These are phyloP conservation scores for Rhododendron ovatum DNA, from an alignment of 148 eudicot genomes.

Conservation along the genomic window DNA sequence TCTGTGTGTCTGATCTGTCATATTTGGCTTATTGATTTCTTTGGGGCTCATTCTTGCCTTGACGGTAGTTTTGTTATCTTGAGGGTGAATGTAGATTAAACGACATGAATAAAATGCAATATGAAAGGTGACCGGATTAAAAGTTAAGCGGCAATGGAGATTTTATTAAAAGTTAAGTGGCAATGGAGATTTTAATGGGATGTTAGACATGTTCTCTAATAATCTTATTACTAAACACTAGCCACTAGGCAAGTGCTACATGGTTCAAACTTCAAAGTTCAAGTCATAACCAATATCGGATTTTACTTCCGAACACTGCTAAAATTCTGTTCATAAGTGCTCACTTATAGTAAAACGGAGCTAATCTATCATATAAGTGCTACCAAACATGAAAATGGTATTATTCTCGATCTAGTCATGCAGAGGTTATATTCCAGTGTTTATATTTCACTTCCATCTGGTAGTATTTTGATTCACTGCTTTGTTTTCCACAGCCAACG, in stretches of 20 bases:
- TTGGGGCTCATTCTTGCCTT: neutral
- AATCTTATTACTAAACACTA: neutral
- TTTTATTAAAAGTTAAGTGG: neutral
- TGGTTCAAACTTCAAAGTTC: neutral
- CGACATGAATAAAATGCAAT: neutral
- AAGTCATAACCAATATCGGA: neutral
- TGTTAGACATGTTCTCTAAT: neutral
- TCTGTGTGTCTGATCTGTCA: neutral
- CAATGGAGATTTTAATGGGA: neutral
- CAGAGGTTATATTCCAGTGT: neutral
- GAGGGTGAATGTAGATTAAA: neutral
- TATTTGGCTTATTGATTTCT: neutral
- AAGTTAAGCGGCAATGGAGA: neutral
- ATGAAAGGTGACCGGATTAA: neutral
- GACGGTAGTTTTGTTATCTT: neutral
- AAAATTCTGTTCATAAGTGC: neutral
- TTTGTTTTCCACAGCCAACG: slow-evolving; percentile 45
- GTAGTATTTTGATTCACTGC: slow-evolving; percentile 10
- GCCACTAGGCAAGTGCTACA: neutral
- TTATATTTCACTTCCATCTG: neutral
- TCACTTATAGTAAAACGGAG: neutral
- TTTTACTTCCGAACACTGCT: neutral
- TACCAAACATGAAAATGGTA: neutral
- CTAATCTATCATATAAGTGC: neutral
- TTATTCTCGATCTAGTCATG: neutral